Evolutionary conservation across 140 eudicot genomes (phyloP).

Genomic region (Senecio squalidus): DNA sequence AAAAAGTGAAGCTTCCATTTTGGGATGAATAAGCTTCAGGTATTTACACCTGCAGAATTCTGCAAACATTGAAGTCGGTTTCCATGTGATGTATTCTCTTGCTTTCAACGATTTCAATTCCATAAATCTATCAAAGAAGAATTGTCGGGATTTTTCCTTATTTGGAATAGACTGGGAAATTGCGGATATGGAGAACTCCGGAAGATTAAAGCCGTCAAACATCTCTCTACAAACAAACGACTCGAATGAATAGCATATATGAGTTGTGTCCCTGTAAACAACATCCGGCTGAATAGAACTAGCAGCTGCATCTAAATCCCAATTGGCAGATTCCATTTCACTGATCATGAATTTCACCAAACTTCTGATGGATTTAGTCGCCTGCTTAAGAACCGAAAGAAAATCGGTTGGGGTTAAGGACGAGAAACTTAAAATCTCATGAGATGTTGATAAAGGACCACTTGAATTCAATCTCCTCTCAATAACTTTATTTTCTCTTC

Average conservation of each 20-base stretch:
- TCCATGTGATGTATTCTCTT: constrained; percentile 56
- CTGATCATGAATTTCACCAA: constrained; percentile 53
- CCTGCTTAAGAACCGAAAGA: constrained; percentile 31
- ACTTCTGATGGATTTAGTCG: constrained; percentile 47
- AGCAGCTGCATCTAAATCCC: constrained; percentile 82
- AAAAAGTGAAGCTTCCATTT: constrained; percentile 74
- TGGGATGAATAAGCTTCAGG: constrained; percentile 64
- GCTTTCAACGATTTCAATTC: constrained; percentile 51
- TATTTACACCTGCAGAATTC: constrained; percentile 63
- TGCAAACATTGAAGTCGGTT: constrained; percentile 66
- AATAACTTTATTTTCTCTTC: constrained; percentile 50
- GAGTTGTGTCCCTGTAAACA: constrained; percentile 44
- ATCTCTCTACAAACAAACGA: constrained; percentile 69
- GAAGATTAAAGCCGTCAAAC: constrained; percentile 70
- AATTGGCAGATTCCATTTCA: constrained; percentile 76
- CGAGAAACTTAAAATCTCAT: constrained; percentile 36
- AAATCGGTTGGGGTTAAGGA: constrained; percentile 51
- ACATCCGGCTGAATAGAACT: constrained; percentile 55
- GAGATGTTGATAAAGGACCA: constrained; percentile 38
- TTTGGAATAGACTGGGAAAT: constrained; percentile 8
- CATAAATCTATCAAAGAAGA: constrained; percentile 52
- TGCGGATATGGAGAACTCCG: constrained; percentile 32
- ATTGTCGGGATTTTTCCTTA: constrained; percentile 8
- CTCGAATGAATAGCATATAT: constrained; percentile 69
- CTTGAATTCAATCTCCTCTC: constrained; percentile 71